These are phyloP conservation scores for Irpex sp. DNA, from an alignment of 1,284 basidiomycete species.

Conservation along the genomic window DNA sequence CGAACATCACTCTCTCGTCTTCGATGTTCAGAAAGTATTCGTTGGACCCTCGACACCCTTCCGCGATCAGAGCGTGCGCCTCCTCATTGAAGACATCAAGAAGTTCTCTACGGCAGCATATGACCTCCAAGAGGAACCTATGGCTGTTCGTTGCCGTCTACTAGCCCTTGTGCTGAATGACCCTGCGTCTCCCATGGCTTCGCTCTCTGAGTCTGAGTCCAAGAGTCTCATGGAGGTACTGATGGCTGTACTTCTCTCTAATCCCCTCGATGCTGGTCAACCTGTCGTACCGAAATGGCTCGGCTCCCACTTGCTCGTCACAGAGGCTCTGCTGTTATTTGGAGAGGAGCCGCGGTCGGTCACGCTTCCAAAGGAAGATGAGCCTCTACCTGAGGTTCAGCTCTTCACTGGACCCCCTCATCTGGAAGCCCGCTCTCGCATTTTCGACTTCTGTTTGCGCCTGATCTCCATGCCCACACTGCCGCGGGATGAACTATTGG, in stretches of 20 bases:
- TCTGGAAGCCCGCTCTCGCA: constrained; percentile 53
- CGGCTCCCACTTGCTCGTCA: constrained; percentile 75
- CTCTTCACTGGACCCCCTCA: constrained; percentile 56
- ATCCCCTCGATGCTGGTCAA: constrained; percentile 46
- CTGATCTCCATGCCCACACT: constrained; percentile 61
- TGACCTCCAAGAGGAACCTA: constrained; percentile 65
- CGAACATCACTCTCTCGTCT: constrained; percentile 82
- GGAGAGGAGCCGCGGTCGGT: constrained; percentile 69
- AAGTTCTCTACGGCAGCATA: constrained; percentile 62
- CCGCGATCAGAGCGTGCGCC: constrained; percentile 57
- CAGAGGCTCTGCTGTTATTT: constrained; percentile 76
- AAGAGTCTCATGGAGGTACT: constrained; percentile 61
- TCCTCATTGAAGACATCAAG: constrained; percentile 72
- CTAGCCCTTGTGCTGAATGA: constrained; percentile 83
- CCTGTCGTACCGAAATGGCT: constrained; percentile 76
- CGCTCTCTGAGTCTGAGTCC: constrained; percentile 41
- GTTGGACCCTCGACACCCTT: constrained; percentile 57
- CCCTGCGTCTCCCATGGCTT: constrained; percentile 50
- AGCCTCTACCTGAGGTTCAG: constrained; percentile 50
- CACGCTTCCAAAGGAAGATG: constrained; percentile 60
- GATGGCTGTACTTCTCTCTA: constrained; percentile 60
- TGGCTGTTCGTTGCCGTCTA: constrained; percentile 81
- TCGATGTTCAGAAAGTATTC: constrained; percentile 85
- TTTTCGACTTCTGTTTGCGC: constrained; percentile 74
- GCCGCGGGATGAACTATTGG: constrained; percentile 76